These are phyloP conservation scores for Eustoma russellianum DNA, from an alignment of 257 asterid genomes.

Conservation along the genomic window DNA sequence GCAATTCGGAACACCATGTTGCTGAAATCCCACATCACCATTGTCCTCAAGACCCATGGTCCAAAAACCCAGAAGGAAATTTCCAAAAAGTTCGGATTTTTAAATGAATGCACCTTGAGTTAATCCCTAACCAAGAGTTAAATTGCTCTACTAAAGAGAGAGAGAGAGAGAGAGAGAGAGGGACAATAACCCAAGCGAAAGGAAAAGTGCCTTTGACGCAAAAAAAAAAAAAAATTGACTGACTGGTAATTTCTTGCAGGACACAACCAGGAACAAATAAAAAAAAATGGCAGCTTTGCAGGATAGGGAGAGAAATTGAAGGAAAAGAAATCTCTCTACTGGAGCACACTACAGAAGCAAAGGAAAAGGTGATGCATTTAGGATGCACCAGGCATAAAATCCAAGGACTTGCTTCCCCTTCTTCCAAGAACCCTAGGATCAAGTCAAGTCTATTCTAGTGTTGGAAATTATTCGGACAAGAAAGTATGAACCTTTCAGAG, in stretches of 20 bases:
- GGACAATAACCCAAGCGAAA: constrained; percentile 17
- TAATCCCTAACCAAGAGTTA: constrained; percentile 25
- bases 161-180: too few relatives aligned
- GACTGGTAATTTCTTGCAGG: constrained; percentile 53
- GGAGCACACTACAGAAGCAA: too few relatives aligned
- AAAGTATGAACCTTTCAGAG: constrained; percentile 66
- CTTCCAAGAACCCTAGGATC: constrained; percentile 44
- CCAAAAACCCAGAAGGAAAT: constrained; percentile 13
- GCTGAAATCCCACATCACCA: constrained; percentile 37
- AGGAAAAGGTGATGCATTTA: constrained; percentile 35
- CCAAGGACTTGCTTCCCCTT: constrained; percentile 23
- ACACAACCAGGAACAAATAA: constrained; percentile 77
- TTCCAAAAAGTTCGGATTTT: constrained; percentile 19
- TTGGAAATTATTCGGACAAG: constrained; percentile 35
- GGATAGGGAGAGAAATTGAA: constrained; percentile 37
- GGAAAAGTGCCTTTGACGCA: constrained; percentile 61
- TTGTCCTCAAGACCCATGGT: constrained; percentile 49
- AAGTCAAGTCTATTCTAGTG: constrained; percentile 38
- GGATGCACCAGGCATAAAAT: constrained; percentile 49
- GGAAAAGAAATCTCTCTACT: too few relatives aligned
- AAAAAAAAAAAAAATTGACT: constrained; percentile 15
- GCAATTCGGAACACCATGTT: constrained; percentile 20
- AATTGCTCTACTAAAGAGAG: constrained; percentile 10
- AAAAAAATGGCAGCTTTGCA: constrained; percentile 82
- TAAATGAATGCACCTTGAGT: constrained; percentile 18